Evolutionary conservation across 1,139 yeast species (phyloP).

Genomic region (Debaryomyces sp.): DNA sequence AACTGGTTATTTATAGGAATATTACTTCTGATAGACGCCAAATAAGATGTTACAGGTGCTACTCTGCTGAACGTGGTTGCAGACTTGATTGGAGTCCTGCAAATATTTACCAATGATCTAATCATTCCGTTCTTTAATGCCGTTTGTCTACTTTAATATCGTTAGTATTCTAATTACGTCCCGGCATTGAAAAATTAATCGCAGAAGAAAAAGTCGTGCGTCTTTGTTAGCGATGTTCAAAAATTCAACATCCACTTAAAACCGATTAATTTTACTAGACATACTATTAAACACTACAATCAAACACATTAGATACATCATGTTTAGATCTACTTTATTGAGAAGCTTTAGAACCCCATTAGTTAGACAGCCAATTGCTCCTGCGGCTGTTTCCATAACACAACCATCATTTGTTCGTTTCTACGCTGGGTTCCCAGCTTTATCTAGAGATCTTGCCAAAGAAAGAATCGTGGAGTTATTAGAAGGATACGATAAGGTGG

Average conservation of each 20-base stretch:
- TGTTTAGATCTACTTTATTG: constrained; percentile 39
- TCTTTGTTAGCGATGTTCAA: constrained; percentile 2
- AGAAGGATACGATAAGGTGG: constrained; percentile 78
- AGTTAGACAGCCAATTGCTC: constrained; percentile 17
- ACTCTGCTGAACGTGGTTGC: neutral
- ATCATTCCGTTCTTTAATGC: constrained; percentile 10
- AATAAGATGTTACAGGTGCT: constrained; percentile 13
- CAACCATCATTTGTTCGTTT: constrained; percentile 34
- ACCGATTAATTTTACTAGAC: constrained; percentile 5
- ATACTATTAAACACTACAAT: neutral
- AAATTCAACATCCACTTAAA: constrained; percentile 12
- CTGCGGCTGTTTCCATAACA: constrained; percentile 17
- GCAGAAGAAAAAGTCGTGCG: constrained; percentile 2
- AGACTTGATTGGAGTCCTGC: constrained; percentile 2
- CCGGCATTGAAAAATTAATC: constrained; percentile 6
- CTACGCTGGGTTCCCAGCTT: constrained; percentile 66
- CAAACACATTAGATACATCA: constrained; percentile 13
- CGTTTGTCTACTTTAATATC: neutral
- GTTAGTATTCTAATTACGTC: neutral
- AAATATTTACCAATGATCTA: constrained; percentile 13
- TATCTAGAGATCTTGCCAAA: constrained; percentile 70
- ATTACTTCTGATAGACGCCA: constrained; percentile 8
- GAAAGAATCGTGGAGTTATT: constrained; percentile 78
- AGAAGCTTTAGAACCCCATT: constrained; percentile 31
- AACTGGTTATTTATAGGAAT: constrained; percentile 8